Base-by-base conservation (phyloP, 2,329 filamentous ascomycete species). In the Cercospora zeina region DNA sequence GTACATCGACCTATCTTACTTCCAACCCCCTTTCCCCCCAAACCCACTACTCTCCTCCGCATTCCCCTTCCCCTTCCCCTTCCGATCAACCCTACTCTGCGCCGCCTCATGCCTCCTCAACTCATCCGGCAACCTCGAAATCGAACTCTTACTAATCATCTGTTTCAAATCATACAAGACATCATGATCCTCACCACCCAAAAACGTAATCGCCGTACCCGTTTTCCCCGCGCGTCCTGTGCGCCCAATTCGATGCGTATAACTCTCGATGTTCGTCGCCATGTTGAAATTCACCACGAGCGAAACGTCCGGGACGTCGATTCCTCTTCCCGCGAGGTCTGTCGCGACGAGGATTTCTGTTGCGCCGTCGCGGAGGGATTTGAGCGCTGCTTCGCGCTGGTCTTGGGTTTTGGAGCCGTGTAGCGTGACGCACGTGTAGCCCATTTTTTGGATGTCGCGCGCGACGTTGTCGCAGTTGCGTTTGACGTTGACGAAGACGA, bases 401-500 rank as follows among this genome's bases (percentile, higher is more conserved):
- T 97, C 95, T 78, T 99, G 95, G 0, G 93, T 96, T 78, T 99
- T 99, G 80, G 87, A 91, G 66, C 95, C 93, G 79, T 99, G 95
- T 33, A 99, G 80, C 0, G 93, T 97, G 71, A 96, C 93, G 7
- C 89, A 86, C 19, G 87, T 90, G 82, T 92, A 95, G 70, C 95
- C 95, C 87, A 95, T 95, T 57, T 89, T 85, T 74, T 96, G 95
- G 81, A 99, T 95, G 73, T 97, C 93, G 64, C 91, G 86, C 2
- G 93, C 93, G 53, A 99, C 89, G 62, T 91, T 90, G 75, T 99
- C 95, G 80, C 93, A 97, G 80, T 97, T 97, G 70, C 93, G 90
- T 80, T 97, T 97, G 86, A 97, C 97, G 78, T 99, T 99, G 85
- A 99, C 95, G 76, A 99, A 99, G 67, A 99, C 93, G 71, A 99